Percentiles rank a stretch among this genome's conserved stretches.
These are phyloP conservation scores for Candida tammaniensis DNA, from an alignment of 805 yeast species.

Conservation along the genomic window DNA sequence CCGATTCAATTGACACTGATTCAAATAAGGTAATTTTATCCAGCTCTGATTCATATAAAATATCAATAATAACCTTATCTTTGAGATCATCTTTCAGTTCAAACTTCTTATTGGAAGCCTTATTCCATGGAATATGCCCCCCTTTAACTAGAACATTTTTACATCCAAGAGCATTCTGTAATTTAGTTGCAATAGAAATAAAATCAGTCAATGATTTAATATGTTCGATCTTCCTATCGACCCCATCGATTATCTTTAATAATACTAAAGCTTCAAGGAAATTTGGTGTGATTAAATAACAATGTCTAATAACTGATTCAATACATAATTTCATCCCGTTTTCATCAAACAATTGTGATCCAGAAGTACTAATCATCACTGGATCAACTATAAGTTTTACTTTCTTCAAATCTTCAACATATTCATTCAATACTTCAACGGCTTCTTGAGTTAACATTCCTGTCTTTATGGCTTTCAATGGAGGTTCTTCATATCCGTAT, in stretches of 20 bases:
- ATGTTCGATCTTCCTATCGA: conserved; percentile 9
- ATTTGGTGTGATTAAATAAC: conserved; percentile 74
- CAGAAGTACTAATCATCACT: conserved; percentile 81
- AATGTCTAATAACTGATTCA: conserved; percentile 44
- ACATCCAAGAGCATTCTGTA: conserved; percentile 36
- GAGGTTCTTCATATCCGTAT: conserved; percentile 25
- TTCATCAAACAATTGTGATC: conserved; percentile 53
- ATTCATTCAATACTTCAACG: conserved; percentile 42
- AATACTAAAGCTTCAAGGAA: conserved; percentile 58
- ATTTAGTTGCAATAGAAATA: conserved; percentile 11
- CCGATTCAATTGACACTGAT: conserved; percentile 44
- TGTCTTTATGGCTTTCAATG: conserved; percentile 66
- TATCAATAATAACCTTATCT: conserved; percentile 44
- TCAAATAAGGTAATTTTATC: conserved; percentile 41
- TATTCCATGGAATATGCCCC: conserved; percentile 62
- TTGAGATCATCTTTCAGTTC: conserved; percentile 6
- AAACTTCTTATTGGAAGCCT: conserved; percentile 12
- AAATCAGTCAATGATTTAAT: conserved; percentile 32
- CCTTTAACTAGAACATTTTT: conserved; percentile 70
- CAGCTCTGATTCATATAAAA: conserved; percentile 45
- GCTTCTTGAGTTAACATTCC: conserved; percentile 70
- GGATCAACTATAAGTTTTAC: conserved; percentile 69
- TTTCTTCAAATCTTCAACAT: conserved; percentile 27
- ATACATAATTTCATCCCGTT: conserved; percentile 44
- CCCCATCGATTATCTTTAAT: conserved; percentile 23